Evolutionary conservation across 768 basidiomycete species (phyloP), one percentile per base, ranked within the genome.

Genomic region (Boletus tomentosulus): DNA sequence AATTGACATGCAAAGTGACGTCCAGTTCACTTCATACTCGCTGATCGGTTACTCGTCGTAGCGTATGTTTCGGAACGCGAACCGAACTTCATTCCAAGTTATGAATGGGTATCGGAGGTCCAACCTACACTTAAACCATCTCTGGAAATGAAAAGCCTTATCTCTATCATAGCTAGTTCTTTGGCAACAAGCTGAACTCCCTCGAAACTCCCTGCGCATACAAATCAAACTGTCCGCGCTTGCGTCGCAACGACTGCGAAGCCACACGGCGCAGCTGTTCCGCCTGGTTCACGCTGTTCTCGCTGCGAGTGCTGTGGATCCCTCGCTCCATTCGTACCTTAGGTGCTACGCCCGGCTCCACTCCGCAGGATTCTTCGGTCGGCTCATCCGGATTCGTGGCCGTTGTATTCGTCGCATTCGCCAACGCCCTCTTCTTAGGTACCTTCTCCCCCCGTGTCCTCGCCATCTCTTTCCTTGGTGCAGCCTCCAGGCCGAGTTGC

Each of bases 151-250:
- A 35, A 35, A n/a, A n/a, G n/a, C n/a, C 30, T 30, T 30, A 3
- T 30, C 30, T 30, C 5, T 30, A 5, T 30, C 16, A 19, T 19
- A 19, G 19, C 11, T 13, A 46, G 12, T 28, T 31, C 42, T 44
- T 53, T 4, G 55, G 25, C 30, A 62, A 1, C 31, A 66, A 33
- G 42, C 55, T 66, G 12, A 65, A 66, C 45, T 55, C 62, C 28
- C 53, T 50, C 1, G 48, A 19, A 1, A 48, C 50, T 1, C 55
- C 49, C 34, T 53, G 57, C 1, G 54, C 55, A 5, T 63, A 67
- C 49, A 60, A 37, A 33, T 57, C 55, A 35, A 54, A 60, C 39
- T 54, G 54, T 1, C 50, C 46, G 0, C 46, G 60, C 52, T 48
- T 57, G 34, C 54, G 55, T 27, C 57, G 50, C 42, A 48, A n/a